Evolutionary conservation across 306 rosid genomes (phyloP).

Genomic region (Carpinus fangiana): DNA sequence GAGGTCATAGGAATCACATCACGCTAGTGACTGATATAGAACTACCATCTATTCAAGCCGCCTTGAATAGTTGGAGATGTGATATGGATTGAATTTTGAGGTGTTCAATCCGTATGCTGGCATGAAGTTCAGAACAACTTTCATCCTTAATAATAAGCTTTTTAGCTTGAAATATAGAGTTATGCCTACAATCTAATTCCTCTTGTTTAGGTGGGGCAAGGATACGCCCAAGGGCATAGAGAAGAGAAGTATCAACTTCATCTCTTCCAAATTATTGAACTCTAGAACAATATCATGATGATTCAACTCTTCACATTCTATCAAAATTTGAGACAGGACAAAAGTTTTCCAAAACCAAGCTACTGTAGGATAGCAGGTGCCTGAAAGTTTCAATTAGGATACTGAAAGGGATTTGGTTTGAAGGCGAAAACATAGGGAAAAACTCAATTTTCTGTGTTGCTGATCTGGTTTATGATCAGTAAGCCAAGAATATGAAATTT

Average conservation of each 20-base stretch:
- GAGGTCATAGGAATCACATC: background rate
- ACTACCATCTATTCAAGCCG: background rate
- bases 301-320: background rate
- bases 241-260: background rate
- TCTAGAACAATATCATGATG: background rate
- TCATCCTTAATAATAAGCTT: background rate
- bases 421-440: no score
- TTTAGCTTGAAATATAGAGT: background rate
- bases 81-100: background rate
- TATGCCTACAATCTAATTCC: background rate
- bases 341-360: background rate
- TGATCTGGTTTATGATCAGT: no score
- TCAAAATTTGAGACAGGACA: background rate
- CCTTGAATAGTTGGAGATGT: background rate
- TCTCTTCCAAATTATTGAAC: background rate
- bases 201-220: background rate
- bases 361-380: background rate
- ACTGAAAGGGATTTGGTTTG: background rate
- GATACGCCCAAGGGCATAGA: background rate
- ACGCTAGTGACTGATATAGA: background rate
- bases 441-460: no score
- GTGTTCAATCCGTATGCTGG: background rate
- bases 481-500: no score
- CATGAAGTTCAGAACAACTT: background rate
- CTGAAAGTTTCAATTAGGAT: background rate